Evolutionary conservation across 2,329 filamentous ascomycete genomes (phyloP), one percentile per base, ranked within the genome.

Genomic region (Phoma herbarum): DNA sequence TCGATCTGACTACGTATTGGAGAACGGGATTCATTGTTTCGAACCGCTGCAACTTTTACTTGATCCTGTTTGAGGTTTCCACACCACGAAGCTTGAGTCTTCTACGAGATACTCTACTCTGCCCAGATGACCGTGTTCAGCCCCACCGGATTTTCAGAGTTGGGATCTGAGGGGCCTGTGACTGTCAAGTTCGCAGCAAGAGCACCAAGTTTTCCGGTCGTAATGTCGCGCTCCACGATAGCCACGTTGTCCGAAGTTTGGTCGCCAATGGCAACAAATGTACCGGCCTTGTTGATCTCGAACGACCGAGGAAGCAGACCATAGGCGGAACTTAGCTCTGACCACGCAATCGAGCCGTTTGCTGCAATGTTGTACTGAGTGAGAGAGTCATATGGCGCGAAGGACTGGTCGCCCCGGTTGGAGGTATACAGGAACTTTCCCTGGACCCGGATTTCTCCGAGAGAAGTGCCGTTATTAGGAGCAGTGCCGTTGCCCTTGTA

Each of bases 401-500:
- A 77, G 20, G 70, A 71, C 64, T 74, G 73, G 56, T 78, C 75
- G 46, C 74, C 76, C 29, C 75, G 70, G 60, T 75, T 76, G 9
- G 75, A 67, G 4, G 64, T 67, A 63, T 77, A 77, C 39, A 77
- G 53, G 57, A 73, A 75, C 62, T 74, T 70, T 28, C 60, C 75
- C 43, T 73, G 68, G 43, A 71, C 66, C 22, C 65, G 64, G 51
- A 77, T 65, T 59, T 77, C 75, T 3, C 67, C 75, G 1, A 75
- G 62, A 39, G 72, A 76, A 25, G 71, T 69, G 3, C 71, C 66
- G 35, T 39, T 39, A 12, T 54, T 51, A 1, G 68, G 65, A 25
- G 74, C 73, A 22, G 74, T 61, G 39, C 61, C 59, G 37, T 75
- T 74, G 41, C 70, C 68, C 23, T 70, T 64, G 54, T 75, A 77